Evolutionary conservation across 2,329 filamentous ascomycete species (phyloP), one percentile per base, ranked within the genome.

Genomic region (Venturia effusa): DNA sequence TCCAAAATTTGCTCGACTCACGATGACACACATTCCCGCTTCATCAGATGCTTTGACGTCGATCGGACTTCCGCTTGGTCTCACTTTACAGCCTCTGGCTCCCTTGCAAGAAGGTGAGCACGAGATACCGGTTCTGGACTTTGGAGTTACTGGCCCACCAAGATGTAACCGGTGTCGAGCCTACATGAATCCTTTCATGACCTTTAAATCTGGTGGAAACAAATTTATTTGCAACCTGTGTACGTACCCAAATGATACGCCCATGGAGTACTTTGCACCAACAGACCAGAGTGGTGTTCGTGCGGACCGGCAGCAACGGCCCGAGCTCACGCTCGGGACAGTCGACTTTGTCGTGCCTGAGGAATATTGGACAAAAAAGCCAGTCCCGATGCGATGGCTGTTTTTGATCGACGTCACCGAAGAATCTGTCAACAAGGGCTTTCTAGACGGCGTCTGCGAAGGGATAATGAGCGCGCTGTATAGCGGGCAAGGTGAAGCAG

Each of bases 171-270:
- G 94, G 77, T 99, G 94, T 79, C 84, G 94, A 72, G 89, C 93
- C 17, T 99, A 99, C 77, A 95, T 99, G 78, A 99, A 99, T 72
- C 94, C 94, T 1, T 99, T 99, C 74, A 97, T 99, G 94, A 89
- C 92, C 72, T 99, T 99, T 81, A 85, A 89, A 65, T 88, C 89
- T 19, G 93, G 93, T 43, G 94, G 94, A 64, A 96, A 93, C 78
- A 96, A 96, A 74, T 95, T 96, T 74, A 91, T 96, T 62, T 99
- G 94, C 79, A 99, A 99, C 73, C 90, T 99, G 77, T 99, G 94
- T 78, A 94, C 89, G 27, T 96, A 97, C 74, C 92, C 94, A 61
- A 99, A 97, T 73, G 94, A 99, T 71, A 95, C 95, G 0, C 81
- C 91, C 0, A 78, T 89, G 1, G 93, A 97, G 72, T 99, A 99